These are phyloP conservation scores for Penicillium verrucosum DNA, from an alignment of 2,329 filamentous ascomycete genomes.

Conservation along the genomic window DNA sequence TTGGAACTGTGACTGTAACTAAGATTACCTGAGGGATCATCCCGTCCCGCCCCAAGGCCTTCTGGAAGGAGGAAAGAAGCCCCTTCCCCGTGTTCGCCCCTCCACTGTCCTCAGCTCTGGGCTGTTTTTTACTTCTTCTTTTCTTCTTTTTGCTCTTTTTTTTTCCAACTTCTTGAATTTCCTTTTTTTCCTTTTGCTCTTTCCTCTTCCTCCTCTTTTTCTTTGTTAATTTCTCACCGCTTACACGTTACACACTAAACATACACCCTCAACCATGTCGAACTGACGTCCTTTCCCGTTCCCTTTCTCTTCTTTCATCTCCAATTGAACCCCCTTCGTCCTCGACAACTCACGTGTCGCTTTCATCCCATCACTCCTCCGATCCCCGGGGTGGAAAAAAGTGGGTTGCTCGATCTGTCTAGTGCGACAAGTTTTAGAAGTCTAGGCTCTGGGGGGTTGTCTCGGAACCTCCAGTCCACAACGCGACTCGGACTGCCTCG, in stretches of 20 bases:
- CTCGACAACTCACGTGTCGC: constrained; percentile 7
- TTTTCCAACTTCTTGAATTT: constrained; percentile 11
- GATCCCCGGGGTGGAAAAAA: neutral
- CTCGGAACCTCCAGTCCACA: constrained; percentile 22
- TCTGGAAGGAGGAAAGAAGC: constrained; percentile 25
- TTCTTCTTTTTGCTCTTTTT: constrained; percentile 4
- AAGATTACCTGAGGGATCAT: constrained; percentile 19
- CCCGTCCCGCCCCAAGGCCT: constrained; percentile 23
- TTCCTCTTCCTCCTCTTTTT: constrained; percentile 6
- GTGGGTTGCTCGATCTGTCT: constrained; percentile 3
- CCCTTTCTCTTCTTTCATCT: neutral
- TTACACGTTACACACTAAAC: neutral
- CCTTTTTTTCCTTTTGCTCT: neutral
- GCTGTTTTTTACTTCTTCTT: neutral
- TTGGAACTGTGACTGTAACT: neutral
- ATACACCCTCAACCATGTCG: constrained; percentile 6
- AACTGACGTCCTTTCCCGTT: constrained; percentile 16
- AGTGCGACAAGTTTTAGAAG: neutral
- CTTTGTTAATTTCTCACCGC: constrained; percentile 2
- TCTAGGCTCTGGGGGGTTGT: constrained; percentile 14
- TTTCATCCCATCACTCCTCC: neutral
- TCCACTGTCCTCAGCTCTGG: constrained; percentile 8
- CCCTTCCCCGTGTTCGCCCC: constrained; percentile 25
- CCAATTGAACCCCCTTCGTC: constrained; percentile 6
- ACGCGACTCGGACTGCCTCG: constrained; percentile 23